Percentiles rank a stretch among this genome's conserved stretches.
Conservation (phyloP, 345 rosid species). For the Pelargonium nanum region DNA sequence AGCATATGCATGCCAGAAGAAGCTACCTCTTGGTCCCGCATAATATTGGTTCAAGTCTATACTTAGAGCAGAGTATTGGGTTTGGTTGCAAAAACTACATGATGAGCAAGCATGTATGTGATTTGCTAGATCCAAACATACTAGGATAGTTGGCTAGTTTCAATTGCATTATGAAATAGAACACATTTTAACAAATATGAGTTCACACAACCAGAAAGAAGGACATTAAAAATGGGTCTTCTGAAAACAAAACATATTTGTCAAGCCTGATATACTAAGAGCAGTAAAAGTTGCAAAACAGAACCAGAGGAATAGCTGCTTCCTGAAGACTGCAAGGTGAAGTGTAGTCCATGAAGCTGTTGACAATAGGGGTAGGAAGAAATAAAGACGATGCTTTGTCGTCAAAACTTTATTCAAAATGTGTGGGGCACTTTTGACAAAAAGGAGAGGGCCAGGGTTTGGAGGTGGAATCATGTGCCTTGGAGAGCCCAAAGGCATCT, state of each 20-base stretch:
- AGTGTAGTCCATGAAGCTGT: background rate
- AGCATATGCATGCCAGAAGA: slow-evolving; percentile 24
- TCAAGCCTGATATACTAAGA: too few relatives aligned
- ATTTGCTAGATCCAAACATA: too few relatives aligned
- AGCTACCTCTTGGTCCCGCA: background rate
- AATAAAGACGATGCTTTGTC: slow-evolving; percentile 17
- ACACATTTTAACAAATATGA: too few relatives aligned
- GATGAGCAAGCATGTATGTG: too few relatives aligned
- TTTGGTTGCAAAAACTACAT: background rate
- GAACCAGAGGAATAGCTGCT: background rate
- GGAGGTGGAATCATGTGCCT: slow-evolving; percentile 29
- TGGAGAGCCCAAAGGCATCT: slow-evolving; percentile 9
- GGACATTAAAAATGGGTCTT: too few relatives aligned
- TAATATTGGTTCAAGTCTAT: too few relatives aligned
- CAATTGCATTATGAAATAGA: too few relatives aligned
- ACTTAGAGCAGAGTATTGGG: background rate
- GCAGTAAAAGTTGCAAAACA: background rate
- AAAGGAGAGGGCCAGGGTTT: slow-evolving; percentile 12
- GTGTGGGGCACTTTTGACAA: slow-evolving; percentile 18
- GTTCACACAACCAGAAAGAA: too few relatives aligned
- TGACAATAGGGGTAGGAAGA: slow-evolving; percentile 5
- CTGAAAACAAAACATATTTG: too few relatives aligned
- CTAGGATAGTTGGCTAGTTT: too few relatives aligned
- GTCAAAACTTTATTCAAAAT: slow-evolving; percentile 28
- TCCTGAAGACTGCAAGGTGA: slow-evolving; percentile 5